Conservation (phyloP, 768 basidiomycete species). For the Leucocoprinus leucothites region DNA sequence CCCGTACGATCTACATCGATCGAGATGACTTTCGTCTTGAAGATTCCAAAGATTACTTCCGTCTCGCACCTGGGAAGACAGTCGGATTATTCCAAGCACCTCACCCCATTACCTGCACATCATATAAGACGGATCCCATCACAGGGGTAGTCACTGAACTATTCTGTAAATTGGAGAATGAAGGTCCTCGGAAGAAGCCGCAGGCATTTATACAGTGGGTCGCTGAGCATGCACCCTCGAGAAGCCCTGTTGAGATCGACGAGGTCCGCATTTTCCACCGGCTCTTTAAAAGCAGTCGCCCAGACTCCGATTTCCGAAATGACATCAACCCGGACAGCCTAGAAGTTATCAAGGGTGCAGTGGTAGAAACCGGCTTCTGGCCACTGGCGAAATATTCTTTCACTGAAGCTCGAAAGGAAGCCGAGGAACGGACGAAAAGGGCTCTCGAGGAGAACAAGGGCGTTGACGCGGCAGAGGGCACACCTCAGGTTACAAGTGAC, state of each 20-base stretch:
- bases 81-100: constrained; percentile 96
- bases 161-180: constrained; percentile 73
- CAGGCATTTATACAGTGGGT: constrained; percentile 99
- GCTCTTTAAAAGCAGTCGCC: constrained; percentile 93
- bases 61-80: constrained; percentile 95
- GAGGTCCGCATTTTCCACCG: constrained; percentile 92
- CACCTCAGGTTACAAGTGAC: constrained; percentile 70
- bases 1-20: constrained; percentile 89
- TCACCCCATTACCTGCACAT: constrained; percentile 89
- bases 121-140: constrained; percentile 71
- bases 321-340: constrained; percentile 85
- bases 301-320: constrained; percentile 73
- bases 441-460: constrained; percentile 47
- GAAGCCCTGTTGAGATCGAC: constrained; percentile 80
- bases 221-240: constrained; percentile 72
- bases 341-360: constrained; percentile 73
- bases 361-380: constrained; percentile 92
- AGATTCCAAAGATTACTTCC: constrained; percentile 95
- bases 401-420: constrained; percentile 61
- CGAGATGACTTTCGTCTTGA: constrained; percentile 88
- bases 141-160: constrained; percentile 80
- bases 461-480: constrained; percentile 40
- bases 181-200: constrained; percentile 65
- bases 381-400: constrained; percentile 68
- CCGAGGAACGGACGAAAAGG: constrained; percentile 58